These are phyloP conservation scores for Lojkania enalia DNA, from an alignment of 2,329 filamentous ascomycete genomes.

Conservation along the genomic window DNA sequence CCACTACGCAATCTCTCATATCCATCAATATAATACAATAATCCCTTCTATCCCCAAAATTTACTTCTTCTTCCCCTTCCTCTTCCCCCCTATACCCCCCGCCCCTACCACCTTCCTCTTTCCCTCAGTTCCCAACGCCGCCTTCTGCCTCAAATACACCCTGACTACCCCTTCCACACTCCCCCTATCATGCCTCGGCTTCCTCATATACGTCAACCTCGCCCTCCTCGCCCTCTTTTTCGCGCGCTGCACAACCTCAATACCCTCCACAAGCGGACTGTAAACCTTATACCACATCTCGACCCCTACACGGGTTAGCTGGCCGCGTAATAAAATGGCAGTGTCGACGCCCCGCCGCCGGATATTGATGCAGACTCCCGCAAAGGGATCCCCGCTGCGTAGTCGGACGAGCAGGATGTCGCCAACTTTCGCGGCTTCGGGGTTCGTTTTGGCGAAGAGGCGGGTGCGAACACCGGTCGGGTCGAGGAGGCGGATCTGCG, in stretches of 20 bases:
- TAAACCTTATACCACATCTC: constrained; percentile 99
- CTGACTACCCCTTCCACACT: constrained; percentile 45
- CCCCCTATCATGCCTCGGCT: constrained; percentile 43
- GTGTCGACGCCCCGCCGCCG: constrained; percentile 85
- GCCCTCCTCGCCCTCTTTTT: constrained; percentile 85
- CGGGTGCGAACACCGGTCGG: constrained; percentile 79
- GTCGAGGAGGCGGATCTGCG: constrained; percentile 77
- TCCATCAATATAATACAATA: not conserved
- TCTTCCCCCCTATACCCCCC: constrained; percentile 30
- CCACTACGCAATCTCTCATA: not conserved
- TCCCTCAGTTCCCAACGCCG: constrained; percentile 36
- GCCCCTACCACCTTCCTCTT: constrained; percentile 22
- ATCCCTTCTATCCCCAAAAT: constrained; percentile 30
- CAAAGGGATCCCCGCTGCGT: constrained; percentile 83
- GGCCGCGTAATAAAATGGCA: constrained; percentile 80
- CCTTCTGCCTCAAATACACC: constrained; percentile 43
- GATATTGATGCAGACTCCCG: constrained; percentile 85
- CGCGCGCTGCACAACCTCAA: constrained; percentile 89
- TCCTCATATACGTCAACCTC: constrained; percentile 84
- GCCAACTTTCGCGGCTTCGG: constrained; percentile 78
- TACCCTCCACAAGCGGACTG: constrained; percentile 82
- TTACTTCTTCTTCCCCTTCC: constrained; percentile 24
- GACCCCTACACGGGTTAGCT: constrained; percentile 82
- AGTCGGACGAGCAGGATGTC: constrained; percentile 91
- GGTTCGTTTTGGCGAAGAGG: constrained; percentile 77